phyloP scores from a whole-genome alignment of 2,329 filamentous ascomycete genomes.

The Myriosclerotinia duriaeana region DNA sequence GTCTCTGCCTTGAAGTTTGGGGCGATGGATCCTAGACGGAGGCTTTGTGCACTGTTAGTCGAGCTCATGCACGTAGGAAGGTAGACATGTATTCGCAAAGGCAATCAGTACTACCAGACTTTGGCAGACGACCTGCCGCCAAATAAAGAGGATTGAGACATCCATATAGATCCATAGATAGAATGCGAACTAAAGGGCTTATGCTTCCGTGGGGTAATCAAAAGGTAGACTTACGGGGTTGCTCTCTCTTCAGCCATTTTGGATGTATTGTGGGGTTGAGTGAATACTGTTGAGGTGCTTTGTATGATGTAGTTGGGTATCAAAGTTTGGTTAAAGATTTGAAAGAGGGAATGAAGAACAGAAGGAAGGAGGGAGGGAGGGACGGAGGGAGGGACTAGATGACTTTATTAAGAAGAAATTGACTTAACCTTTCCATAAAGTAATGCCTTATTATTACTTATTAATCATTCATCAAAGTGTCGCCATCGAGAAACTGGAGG shows the following conservation, averaged over 20 bases:
- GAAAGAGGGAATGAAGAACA: not conserved
- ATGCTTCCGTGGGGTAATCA: not conserved
- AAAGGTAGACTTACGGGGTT: constrained; percentile 28
- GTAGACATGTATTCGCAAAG: not conserved
- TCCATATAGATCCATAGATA: not conserved
- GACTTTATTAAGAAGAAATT: not conserved
- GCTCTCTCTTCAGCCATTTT: constrained; percentile 29
- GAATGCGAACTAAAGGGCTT: not conserved
- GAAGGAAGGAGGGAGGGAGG: not conserved
- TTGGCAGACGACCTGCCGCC: not conserved
- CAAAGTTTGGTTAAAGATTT: not conserved
- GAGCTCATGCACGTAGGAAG: not conserved
- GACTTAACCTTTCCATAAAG: not conserved
- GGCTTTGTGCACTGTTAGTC: constrained; percentile 43
- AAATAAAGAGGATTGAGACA: not conserved
- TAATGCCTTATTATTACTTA: constrained; percentile 19
- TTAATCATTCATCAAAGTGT: constrained; percentile 18
- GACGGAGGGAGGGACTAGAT: not conserved
- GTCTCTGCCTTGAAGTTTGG: constrained; percentile 85
- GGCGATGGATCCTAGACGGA: constrained; percentile 65
- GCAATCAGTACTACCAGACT: not conserved
- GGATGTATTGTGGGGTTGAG: constrained; percentile 6
- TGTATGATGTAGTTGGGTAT: not conserved
- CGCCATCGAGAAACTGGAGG: constrained; percentile 13
- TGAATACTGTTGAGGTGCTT: not conserved